Percentiles rank a stretch among this genome's conserved stretches.
These are phyloP conservation scores for Trichosporon coremiiforme DNA, from an alignment of 1,284 basidiomycete species.

Conservation along the genomic window DNA sequence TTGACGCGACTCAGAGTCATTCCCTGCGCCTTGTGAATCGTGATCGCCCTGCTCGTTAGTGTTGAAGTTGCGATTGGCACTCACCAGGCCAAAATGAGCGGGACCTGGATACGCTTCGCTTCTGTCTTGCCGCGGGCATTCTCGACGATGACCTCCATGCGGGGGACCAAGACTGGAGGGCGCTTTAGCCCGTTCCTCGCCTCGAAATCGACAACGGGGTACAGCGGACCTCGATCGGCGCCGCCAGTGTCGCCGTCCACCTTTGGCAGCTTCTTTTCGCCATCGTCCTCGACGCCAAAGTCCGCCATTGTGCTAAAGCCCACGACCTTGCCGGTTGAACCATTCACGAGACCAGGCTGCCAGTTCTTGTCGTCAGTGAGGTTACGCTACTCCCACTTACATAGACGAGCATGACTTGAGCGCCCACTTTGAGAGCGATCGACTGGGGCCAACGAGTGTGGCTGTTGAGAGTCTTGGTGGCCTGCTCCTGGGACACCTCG, in stretches of 20 bases:
- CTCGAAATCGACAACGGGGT: constrained; percentile 42
- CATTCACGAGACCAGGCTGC: constrained; percentile 25
- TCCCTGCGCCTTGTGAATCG: constrained; percentile 53
- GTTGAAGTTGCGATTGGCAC: neutral
- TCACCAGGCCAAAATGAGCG: constrained; percentile 29
- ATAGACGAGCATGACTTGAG: constrained; percentile 48
- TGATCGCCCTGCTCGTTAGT: constrained; percentile 38
- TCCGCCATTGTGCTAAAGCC: neutral
- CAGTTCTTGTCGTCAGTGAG: constrained; percentile 25
- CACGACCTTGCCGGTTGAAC: constrained; percentile 22
- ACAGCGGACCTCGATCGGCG: constrained; percentile 28
- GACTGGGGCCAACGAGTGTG: constrained; percentile 40
- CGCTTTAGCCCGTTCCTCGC: constrained; percentile 22
- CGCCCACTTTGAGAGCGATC: constrained; percentile 42
- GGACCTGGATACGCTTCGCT: constrained; percentile 22
- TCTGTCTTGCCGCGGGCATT: constrained; percentile 16
- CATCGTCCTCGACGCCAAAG: neutral
- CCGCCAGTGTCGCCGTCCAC: neutral
- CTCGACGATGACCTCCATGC: constrained; percentile 4
- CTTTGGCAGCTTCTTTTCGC: neutral
- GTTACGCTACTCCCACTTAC: constrained; percentile 30
- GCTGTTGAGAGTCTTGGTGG: constrained; percentile 38
- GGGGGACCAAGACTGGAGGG: constrained; percentile 12
- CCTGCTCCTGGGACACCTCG: constrained; percentile 27
- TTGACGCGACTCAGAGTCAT: constrained; percentile 72